A percentile compares a stretch with the other conserved stretches of the same genome.
These are phyloP conservation scores for Nissolia schottii DNA, from an alignment of 306 rosid species.

Conservation along the genomic window DNA sequence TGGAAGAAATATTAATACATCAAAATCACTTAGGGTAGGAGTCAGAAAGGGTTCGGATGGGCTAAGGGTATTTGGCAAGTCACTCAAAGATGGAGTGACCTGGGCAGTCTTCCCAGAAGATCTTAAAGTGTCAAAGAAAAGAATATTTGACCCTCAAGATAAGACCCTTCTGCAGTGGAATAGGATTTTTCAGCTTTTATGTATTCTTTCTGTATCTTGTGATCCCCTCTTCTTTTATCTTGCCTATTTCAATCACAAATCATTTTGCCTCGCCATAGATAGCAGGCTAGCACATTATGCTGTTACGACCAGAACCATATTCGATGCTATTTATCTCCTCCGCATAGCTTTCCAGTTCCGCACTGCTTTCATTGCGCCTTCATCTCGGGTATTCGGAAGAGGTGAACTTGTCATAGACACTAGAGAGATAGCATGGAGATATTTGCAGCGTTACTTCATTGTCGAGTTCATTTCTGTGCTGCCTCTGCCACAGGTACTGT, in stretches of 20 bases:
- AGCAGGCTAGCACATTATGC: constrained; percentile 43
- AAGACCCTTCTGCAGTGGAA: constrained; percentile 77
- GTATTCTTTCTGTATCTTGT: constrained; percentile 68
- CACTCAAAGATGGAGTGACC: constrained; percentile 57
- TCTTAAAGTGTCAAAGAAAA: constrained; percentile 62
- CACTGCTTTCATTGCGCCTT: constrained; percentile 90
- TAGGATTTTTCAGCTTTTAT: constrained; percentile 64
- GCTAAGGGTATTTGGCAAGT: constrained; percentile 66
- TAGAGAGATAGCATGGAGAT: constrained; percentile 68
- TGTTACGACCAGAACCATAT: constrained; percentile 43
- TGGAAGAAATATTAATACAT: constrained; percentile 34
- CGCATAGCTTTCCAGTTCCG: constrained; percentile 73
- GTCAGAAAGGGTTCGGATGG: constrained; percentile 71
- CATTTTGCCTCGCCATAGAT: constrained; percentile 75
- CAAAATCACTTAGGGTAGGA: constrained; percentile 53
- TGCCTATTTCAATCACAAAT: constrained; percentile 62
- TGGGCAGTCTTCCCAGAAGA: constrained; percentile 74
- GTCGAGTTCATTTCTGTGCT: constrained; percentile 68
- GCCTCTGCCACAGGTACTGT: constrained; percentile 95
- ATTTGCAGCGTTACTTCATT: constrained; percentile 64
- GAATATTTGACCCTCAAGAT: constrained; percentile 76
- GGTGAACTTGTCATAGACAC: constrained; percentile 96
- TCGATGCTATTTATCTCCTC: constrained; percentile 63
- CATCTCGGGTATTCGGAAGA: constrained; percentile 89
- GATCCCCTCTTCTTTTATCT: constrained; percentile 91